phyloP scores from a whole-genome alignment of 352 stramenopile genomes.

The Phytophthora sojae region DNA sequence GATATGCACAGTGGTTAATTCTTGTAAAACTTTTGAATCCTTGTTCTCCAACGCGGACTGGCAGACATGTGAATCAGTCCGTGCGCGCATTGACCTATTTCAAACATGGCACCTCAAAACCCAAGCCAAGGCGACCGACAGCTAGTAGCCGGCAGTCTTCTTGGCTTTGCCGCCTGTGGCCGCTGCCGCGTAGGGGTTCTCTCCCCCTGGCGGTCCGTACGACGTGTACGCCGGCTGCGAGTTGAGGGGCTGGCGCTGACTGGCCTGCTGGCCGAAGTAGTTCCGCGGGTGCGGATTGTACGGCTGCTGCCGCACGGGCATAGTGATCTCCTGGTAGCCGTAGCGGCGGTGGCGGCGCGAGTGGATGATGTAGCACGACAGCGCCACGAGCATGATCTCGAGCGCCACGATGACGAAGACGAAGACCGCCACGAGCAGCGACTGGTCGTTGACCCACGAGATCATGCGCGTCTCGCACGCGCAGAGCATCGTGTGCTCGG shows the following conservation, averaged over 20 bases:
- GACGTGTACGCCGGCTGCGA: constrained; percentile 44
- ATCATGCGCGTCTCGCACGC: constrained; percentile 85
- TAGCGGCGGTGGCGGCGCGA: constrained; percentile 67
- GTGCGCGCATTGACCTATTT: constrained; percentile 32
- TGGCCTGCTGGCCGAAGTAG: constrained; percentile 60
- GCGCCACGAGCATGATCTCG: constrained; percentile 78
- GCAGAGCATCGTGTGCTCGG: constrained; percentile 84
- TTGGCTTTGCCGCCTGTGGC: constrained; percentile 38
- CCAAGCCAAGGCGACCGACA: constrained; percentile 5
- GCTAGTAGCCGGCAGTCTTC: constrained; percentile 25
- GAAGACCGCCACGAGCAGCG: constrained; percentile 76
- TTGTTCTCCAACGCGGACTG: constrained; percentile 17
- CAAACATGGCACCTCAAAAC: constrained; percentile 19
- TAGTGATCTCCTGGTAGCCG: constrained; percentile 88
- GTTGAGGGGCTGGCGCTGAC: constrained; percentile 50
- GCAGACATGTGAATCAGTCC: constrained; percentile 3
- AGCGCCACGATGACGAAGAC: constrained; percentile 84
- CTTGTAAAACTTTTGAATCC: constrained; percentile 36
- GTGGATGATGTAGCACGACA: constrained; percentile 89
- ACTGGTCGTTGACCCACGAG: constrained; percentile 84
- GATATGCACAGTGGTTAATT: constrained; percentile 28
- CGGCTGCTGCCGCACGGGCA: constrained; percentile 79
- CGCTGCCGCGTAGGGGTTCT: constrained; percentile 43
- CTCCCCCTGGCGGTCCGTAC: constrained; percentile 35
- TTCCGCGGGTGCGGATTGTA: constrained; percentile 87